phyloP scores from a whole-genome alignment of 2,329 filamentous ascomycete species.

The Penicillium freii region DNA sequence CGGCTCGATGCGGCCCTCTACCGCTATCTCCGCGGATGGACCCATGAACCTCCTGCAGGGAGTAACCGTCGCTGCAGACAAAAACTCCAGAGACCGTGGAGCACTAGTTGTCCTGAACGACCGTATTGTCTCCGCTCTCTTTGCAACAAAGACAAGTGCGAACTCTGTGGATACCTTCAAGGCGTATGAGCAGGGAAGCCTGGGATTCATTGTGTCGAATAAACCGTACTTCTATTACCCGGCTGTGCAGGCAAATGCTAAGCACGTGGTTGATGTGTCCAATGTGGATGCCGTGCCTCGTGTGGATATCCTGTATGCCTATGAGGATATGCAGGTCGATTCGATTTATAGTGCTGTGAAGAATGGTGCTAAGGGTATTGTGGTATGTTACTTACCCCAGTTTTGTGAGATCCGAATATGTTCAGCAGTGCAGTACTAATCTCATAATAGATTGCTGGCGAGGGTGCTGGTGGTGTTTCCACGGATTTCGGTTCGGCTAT shows the following conservation, averaged over 20 bases:
- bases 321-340: slow-evolving; percentile 29
- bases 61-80: slow-evolving; percentile 54
- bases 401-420: background rate
- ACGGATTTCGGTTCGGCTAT: slow-evolving; percentile 18
- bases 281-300: slow-evolving; percentile 23
- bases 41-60: slow-evolving; percentile 62
- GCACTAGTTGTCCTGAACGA: slow-evolving; percentile 63
- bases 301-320: slow-evolving; percentile 30
- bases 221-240: slow-evolving; percentile 61
- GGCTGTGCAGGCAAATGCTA: slow-evolving; percentile 50
- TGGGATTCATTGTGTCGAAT: slow-evolving; percentile 59
- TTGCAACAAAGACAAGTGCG: slow-evolving; percentile 61
- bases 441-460: slow-evolving; percentile 20
- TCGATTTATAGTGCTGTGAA: slow-evolving; percentile 22
- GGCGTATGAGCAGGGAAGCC: slow-evolving; percentile 55
- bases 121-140: slow-evolving; percentile 58
- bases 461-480: slow-evolving; percentile 25
- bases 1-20: slow-evolving; percentile 63
- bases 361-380: slow-evolving; percentile 27
- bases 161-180: slow-evolving; percentile 64
- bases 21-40: slow-evolving; percentile 62
- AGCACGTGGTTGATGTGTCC: slow-evolving; percentile 25
- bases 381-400: slow-evolving; percentile 15
- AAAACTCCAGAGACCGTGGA: slow-evolving; percentile 51
- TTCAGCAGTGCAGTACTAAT: background rate